Percentiles rank a stretch among this genome's conserved stretches.
Conservation (phyloP, 2,329 filamentous ascomycete species). For the Alternaria sp. region DNA sequence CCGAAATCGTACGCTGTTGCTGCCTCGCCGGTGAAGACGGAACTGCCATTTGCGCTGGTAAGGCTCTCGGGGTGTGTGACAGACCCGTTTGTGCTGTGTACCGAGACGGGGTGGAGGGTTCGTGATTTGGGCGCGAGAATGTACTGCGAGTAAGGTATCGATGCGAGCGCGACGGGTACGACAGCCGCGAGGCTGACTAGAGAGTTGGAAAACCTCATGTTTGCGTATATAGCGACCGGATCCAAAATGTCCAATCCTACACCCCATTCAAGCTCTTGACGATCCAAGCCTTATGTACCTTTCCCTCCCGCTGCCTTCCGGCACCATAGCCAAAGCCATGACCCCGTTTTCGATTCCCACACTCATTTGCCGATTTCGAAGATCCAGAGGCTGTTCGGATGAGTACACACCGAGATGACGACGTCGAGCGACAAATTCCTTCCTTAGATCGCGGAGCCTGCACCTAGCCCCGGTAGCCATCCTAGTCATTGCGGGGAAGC, state of each 20-base stretch:
- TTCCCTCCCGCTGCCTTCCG: neutral
- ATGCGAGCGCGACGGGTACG: neutral
- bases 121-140: constrained; percentile 52
- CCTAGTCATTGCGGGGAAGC: constrained; percentile 16
- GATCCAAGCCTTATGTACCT: neutral
- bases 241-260: neutral
- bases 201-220: neutral
- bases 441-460: neutral
- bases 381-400: neutral
- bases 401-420: constrained; percentile 18
- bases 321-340: neutral
- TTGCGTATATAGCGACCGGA: neutral
- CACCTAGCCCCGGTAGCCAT: neutral
- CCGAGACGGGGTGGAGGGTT: constrained; percentile 35
- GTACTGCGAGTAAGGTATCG: constrained; percentile 48
- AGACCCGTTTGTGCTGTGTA: constrained; percentile 50
- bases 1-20: constrained; percentile 52
- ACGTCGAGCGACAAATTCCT: neutral
- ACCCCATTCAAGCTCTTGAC: neutral
- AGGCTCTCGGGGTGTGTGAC: constrained; percentile 47
- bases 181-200: neutral
- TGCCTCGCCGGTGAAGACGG: constrained; percentile 45
- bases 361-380: neutral
- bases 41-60: constrained; percentile 30
- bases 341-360: neutral